Base-by-base conservation (phyloP, 2,329 filamentous ascomycete genomes). In the Cladosporium sp. region DNA sequence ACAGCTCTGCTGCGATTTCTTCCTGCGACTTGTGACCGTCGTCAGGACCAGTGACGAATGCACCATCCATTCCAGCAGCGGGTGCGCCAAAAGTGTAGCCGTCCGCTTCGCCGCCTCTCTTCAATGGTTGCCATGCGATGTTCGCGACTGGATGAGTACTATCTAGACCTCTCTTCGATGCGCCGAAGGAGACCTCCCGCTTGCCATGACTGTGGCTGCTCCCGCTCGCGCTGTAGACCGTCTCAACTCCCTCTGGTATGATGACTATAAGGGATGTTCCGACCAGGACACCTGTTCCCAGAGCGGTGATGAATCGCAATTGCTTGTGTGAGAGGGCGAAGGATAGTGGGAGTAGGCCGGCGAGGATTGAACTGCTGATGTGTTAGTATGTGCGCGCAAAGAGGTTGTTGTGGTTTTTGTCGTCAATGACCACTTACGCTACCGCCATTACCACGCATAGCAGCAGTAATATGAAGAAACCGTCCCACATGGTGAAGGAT, bases 231-330 rank as follows among this genome's bases (percentile, higher is more conserved):
- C 72, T 83, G 59, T 93, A 88, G 51, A 96, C 78, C 3, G 93
- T 92, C 66, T 96, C 91, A 53, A 97, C 85, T 32, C 93, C 93
- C 69, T 98, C 93, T 1, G 93, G 93, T 62, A 98, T 95, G 64
- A 98, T 97, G 27, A 98, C 90, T 57, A 97, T 92, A 57, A 98
- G 78, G 1, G 92, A 92, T 22, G 93, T 97, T 30, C 93, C 93
- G 13, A 98, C 91, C 7, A 98, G 76, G 45, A 98, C 86, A 38
- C 93, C 93, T 68, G 95, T 89, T 47, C 93, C 93, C 66, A 97
- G 81, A 51, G 90, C 91, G 18, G 92, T 94, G 65, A 97, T 87
- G 43, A 95, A 75, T 64, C 92, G 85, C 51, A 97, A 75, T 68
- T 95, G 89, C 38, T 89, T 88, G 53, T 86, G 83, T 25, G 91